Evolutionary conservation across 306 rosid species (phyloP).

Genomic region (Prunus mongolica): DNA sequence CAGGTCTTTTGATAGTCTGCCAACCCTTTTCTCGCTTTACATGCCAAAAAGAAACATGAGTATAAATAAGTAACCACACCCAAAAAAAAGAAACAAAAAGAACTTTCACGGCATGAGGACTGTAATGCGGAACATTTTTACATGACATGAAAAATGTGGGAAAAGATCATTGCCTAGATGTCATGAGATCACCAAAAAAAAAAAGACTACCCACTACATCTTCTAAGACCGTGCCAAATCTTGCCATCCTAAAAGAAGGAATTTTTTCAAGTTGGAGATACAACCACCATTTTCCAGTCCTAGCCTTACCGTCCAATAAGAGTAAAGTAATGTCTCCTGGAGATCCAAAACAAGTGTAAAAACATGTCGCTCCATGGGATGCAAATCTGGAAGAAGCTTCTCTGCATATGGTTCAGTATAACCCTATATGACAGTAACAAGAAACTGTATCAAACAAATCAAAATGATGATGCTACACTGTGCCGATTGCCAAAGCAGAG

Average conservation of each 20-base stretch:
- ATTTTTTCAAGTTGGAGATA: not conserved
- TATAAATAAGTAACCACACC: constrained; percentile 17
- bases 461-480: not conserved
- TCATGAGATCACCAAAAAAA: not conserved
- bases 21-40: constrained; percentile 91
- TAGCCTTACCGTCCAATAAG: constrained; percentile 79
- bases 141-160: not conserved
- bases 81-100: not conserved
- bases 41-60: constrained; percentile 24
- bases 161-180: not conserved
- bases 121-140: not conserved
- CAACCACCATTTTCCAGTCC: constrained; percentile 4
- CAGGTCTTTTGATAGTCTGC: constrained; percentile 97
- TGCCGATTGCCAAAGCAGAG: not conserved
- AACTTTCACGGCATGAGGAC: not conserved
- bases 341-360: constrained; percentile 96
- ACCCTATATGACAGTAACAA: constrained; percentile 45
- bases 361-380: constrained; percentile 73
- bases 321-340: constrained; percentile 85
- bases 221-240: not conserved
- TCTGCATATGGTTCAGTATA: constrained; percentile 86
- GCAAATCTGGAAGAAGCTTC: constrained; percentile 97
- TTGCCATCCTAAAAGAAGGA: not conserved
- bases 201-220: not conserved
- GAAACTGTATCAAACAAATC: constrained; percentile 14